These are phyloP conservation scores for Scheffersomyces amazonensis DNA, from an alignment of 805 yeast genomes.

Conservation along the genomic window DNA sequence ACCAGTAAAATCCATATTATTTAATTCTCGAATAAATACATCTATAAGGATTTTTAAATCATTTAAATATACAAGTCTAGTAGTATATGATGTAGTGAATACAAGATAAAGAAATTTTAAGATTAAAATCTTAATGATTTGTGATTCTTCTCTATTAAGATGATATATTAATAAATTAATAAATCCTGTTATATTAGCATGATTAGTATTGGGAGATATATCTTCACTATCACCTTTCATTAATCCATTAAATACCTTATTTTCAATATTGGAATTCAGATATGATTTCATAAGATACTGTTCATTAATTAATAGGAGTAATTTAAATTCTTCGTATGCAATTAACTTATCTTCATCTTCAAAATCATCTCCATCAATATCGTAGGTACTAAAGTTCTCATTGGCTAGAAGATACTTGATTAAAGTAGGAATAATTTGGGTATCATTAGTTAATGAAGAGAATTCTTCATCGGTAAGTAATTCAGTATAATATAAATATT, in stretches of 20 bases:
- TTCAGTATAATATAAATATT: slow-evolving; percentile 35
- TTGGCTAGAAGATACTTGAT: slow-evolving; percentile 28
- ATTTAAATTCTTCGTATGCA: slow-evolving; percentile 62
- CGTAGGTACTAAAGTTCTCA: slow-evolving; percentile 33
- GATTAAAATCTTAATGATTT: slow-evolving; percentile 70
- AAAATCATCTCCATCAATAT: slow-evolving; percentile 30
- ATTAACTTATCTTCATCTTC: slow-evolving; percentile 55
- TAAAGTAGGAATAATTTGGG: slow-evolving; percentile 25
- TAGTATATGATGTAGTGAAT: slow-evolving; percentile 62
- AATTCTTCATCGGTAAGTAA: slow-evolving; percentile 35
- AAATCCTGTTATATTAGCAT: slow-evolving; percentile 54
- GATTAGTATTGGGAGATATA: slow-evolving; percentile 7
- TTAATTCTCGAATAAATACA: slow-evolving; percentile 76
- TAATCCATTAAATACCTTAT: slow-evolving; percentile 54
- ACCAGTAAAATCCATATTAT: slow-evolving; percentile 57
- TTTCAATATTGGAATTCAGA: slow-evolving; percentile 31
- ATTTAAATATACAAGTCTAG: slow-evolving; percentile 72
- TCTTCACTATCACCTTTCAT: slow-evolving; percentile 37
- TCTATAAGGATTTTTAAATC: slow-evolving; percentile 83
- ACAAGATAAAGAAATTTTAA: slow-evolving; percentile 74
- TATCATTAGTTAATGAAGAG: slow-evolving; percentile 19
- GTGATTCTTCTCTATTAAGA: slow-evolving; percentile 74
- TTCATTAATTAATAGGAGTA: slow-evolving; percentile 76
- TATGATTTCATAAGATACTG: slow-evolving; percentile 72
- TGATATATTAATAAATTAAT: slow-evolving; percentile 57